Conservation (phyloP, 352 stramenopile genomes). For the Globisporangium radiosum region DNA sequence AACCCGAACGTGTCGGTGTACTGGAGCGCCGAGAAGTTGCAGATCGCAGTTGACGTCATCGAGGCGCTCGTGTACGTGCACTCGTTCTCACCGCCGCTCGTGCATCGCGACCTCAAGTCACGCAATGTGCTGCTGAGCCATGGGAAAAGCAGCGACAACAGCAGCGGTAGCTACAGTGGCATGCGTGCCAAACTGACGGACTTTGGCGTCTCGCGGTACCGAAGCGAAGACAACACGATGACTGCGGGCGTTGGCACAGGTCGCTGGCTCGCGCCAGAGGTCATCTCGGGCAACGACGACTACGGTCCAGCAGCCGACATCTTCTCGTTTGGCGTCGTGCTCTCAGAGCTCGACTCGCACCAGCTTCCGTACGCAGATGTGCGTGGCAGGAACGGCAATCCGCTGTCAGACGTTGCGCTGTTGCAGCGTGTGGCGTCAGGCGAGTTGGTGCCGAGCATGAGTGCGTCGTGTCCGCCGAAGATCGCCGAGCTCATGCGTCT, state of each 20-base stretch:
- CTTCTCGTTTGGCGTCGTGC: slow-evolving; percentile 81
- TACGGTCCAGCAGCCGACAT: slow-evolving; percentile 25
- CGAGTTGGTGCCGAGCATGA: too few species aligned
- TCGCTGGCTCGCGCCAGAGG: slow-evolving; percentile 30
- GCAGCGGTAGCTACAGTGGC: too few species aligned
- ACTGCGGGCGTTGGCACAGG: neutral
- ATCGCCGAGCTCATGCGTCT: too few species aligned
- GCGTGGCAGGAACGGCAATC: too few species aligned
- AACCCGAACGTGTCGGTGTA: too few species aligned
- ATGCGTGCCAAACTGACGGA: slow-evolving; percentile 15
- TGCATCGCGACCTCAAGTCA: neutral
- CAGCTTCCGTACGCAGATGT: slow-evolving; percentile 21
- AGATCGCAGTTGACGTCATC: slow-evolving; percentile 21
- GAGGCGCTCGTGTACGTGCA: slow-evolving; percentile 12
- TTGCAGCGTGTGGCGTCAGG: too few species aligned
- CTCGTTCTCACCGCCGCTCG: slow-evolving; percentile 14
- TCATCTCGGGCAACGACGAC: slow-evolving; percentile 24
- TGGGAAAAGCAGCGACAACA: too few species aligned
- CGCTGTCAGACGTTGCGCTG: too few species aligned
- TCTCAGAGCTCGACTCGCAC: slow-evolving; percentile 75
- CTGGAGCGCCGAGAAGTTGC: slow-evolving; percentile 3
- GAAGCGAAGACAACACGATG: neutral
- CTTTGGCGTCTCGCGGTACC: slow-evolving; percentile 16
- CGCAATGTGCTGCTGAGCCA: neutral
- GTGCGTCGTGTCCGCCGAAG: too few species aligned